These are phyloP conservation scores for Saccharomycopsis malanga DNA, from an alignment of 805 yeast species.

Conservation along the genomic window DNA sequence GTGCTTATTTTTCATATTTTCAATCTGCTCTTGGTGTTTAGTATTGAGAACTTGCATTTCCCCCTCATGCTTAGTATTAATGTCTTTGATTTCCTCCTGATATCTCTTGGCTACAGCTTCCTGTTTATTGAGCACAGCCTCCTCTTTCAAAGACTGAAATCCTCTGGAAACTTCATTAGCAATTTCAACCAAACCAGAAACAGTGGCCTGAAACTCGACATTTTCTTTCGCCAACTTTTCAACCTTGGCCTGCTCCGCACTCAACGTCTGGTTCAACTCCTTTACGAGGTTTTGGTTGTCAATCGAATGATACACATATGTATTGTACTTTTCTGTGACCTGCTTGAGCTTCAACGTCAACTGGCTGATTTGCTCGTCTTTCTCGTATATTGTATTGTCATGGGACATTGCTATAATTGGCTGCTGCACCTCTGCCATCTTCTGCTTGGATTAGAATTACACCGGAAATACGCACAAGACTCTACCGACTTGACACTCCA, in stretches of 20 bases:
- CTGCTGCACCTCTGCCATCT: no score
- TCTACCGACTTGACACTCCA: no score
- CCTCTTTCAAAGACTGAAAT: neutral
- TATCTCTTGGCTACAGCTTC: no score
- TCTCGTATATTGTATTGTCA: neutral
- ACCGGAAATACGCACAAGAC: no score
- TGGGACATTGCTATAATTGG: no score
- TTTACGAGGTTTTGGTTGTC: neutral
- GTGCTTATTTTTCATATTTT: neutral
- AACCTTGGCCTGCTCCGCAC: constrained; percentile 6
- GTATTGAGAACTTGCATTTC: no score
- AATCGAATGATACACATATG: neutral
- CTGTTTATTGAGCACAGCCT: neutral
- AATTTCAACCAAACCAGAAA: neutral
- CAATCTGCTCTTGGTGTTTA: neutral
- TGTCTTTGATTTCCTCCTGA: neutral
- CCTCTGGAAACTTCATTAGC: constrained; percentile 8
- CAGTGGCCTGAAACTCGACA: constrained; percentile 3
- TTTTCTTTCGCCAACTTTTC: constrained; percentile 9
- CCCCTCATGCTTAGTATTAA: constrained; percentile 1
- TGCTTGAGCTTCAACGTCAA: neutral
- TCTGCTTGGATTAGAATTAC: no score
- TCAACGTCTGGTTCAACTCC: neutral
- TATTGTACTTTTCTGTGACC: constrained; percentile 1
- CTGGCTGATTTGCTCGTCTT: neutral